These are phyloP conservation scores for barrel medic (Medicago truncatula) DNA, from an alignment of 306 rosid species.

Conservation along the genomic window MtrunA17r5.0-ANR NC_053046.1:32215501-32216000, in stretches of 20 bases:
- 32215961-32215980: too few relatives aligned
- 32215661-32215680: constrained; percentile 92
- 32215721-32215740: constrained; percentile 97
- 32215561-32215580: constrained; percentile 79
- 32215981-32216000: too few relatives aligned
- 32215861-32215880: too few relatives aligned
- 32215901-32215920: too few relatives aligned
- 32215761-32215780: constrained; percentile 63
- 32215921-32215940: too few relatives aligned
- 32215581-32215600: constrained; percentile 84
- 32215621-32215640: constrained; percentile 71
- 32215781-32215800: background rate
- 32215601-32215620: constrained; percentile 72
- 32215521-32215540: constrained; percentile 86
- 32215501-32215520: constrained; percentile 89
- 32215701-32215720: constrained; percentile 69
- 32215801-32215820: background rate
- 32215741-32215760: constrained; percentile 72
- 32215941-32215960: too few relatives aligned
- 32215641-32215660: constrained; percentile 63
- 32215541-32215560: constrained; percentile 84
- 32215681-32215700: constrained; percentile 53
- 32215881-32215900: too few relatives aligned
- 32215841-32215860: too few relatives aligned
- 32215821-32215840: background rate